Conservation (phyloP, 768 basidiomycete species). For the Hericium coralloides region DNA sequence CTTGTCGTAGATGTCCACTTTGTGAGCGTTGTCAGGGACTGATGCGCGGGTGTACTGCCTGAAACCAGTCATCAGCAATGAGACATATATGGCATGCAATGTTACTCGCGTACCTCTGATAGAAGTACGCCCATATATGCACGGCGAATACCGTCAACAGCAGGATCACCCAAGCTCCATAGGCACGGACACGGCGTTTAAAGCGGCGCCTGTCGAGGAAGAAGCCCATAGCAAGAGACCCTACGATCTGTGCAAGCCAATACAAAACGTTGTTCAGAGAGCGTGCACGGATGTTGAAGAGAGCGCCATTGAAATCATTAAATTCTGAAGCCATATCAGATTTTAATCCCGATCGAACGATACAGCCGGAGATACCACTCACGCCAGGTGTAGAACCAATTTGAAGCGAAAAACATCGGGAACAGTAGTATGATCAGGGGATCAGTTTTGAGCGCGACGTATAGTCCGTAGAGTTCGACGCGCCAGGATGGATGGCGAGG, state of each 20-base stretch:
- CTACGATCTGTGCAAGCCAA: constrained; percentile 72
- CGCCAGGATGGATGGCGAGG: constrained; percentile 71
- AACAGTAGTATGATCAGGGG: constrained; percentile 67
- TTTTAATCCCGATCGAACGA: neutral
- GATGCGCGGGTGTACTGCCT: constrained; percentile 54
- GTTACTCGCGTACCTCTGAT: constrained; percentile 46
- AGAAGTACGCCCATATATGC: constrained; percentile 70
- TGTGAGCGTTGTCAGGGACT: constrained; percentile 27
- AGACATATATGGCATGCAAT: neutral
- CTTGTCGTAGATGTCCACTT: constrained; percentile 52
- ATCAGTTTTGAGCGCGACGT: constrained; percentile 57
- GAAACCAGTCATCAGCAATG: constrained; percentile 6
- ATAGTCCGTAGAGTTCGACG: constrained; percentile 62
- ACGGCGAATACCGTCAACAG: constrained; percentile 56
- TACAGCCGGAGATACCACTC: constrained; percentile 16
- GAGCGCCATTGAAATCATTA: constrained; percentile 69
- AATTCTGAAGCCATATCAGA: constrained; percentile 38
- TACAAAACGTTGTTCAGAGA: constrained; percentile 73
- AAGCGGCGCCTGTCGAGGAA: constrained; percentile 51
- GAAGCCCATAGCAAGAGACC: constrained; percentile 61
- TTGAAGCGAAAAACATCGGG: constrained; percentile 80
- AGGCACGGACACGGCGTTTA: constrained; percentile 61
- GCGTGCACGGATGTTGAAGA: constrained; percentile 75
- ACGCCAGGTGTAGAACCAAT: constrained; percentile 88
- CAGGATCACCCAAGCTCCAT: constrained; percentile 56